phyloP scores from a whole-genome alignment of 106 monocot species.

The Alisma plantagoaquatica region DNA sequence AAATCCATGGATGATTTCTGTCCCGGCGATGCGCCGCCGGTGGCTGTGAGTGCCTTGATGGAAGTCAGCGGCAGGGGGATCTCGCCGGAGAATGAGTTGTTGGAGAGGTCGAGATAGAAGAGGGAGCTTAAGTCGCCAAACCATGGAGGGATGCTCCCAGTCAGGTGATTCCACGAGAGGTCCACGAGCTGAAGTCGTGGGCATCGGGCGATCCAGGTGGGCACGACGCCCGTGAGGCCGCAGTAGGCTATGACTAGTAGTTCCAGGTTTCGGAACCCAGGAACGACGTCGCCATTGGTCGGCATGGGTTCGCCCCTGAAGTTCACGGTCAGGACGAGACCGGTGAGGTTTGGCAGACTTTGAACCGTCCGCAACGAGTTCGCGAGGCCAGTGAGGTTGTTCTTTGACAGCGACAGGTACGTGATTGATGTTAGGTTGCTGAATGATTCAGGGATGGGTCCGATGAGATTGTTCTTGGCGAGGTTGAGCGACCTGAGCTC shows the following conservation, averaged over 20 bases:
- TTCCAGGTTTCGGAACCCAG: constrained; percentile 30
- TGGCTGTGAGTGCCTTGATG: constrained; percentile 17
- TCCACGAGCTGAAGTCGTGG: constrained; percentile 32
- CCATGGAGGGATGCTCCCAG: constrained; percentile 40
- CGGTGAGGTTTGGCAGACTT: constrained; percentile 30
- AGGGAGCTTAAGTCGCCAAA: constrained; percentile 23
- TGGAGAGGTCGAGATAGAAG: constrained; percentile 54
- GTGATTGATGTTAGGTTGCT: constrained; percentile 21
- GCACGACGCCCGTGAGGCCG: constrained; percentile 29
- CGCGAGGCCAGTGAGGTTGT: constrained; percentile 40
- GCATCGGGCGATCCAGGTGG: constrained; percentile 26
- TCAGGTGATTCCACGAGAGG: constrained; percentile 42
- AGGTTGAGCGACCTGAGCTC: constrained; percentile 37
- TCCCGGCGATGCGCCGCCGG: constrained; percentile 1
- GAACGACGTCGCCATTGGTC: constrained; percentile 12
- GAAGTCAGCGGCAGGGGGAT: constrained; percentile 28
- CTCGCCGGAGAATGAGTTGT: constrained; percentile 42
- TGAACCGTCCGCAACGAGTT: constrained; percentile 33
- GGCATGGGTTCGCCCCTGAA: constrained; percentile 36
- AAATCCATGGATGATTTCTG: constrained; percentile 1
- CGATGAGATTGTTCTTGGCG: constrained; percentile 36
- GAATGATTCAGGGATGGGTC: constrained; percentile 48
- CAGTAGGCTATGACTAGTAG: constrained; percentile 51
- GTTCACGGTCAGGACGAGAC: constrained; percentile 46
- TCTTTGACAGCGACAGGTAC: constrained; percentile 38